These are phyloP conservation scores for Coniochaeta pulveracea DNA, from an alignment of 2,329 filamentous ascomycete species.

Conservation along the genomic window DNA sequence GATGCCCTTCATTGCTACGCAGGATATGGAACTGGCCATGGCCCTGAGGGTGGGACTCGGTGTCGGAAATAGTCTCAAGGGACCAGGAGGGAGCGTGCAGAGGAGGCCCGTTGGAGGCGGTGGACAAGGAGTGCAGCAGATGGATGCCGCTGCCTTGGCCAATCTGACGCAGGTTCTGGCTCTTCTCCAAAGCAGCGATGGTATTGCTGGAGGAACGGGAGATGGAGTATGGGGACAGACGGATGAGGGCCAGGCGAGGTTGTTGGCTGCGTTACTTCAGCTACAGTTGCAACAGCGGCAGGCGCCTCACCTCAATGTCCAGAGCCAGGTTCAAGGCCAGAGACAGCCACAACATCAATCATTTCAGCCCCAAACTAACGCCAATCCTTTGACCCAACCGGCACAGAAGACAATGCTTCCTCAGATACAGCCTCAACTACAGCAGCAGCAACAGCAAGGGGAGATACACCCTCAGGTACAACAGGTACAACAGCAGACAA, in stretches of 20 bases:
- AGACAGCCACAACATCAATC: neutral
- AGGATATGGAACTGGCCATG: neutral
- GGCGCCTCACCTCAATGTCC: no score
- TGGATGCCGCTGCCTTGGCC: neutral
- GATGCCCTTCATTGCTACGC: neutral
- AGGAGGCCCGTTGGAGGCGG: neutral
- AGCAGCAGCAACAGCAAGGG: constrained; percentile 1
- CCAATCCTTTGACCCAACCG: no score
- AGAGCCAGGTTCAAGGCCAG: no score
- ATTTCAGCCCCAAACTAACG: no score
- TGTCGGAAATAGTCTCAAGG: neutral
- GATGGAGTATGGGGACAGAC: neutral
- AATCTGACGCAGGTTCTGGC: neutral
- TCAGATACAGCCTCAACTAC: no score
- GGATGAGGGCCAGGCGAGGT: neutral
- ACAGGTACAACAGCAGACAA: neutral
- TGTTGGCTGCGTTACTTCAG: constrained; percentile 3
- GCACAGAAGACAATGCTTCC: no score
- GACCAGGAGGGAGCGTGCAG: neutral
- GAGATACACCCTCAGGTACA: neutral
- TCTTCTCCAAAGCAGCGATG: neutral
- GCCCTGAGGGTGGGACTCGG: neutral
- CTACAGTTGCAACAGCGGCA: neutral
- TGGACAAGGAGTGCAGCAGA: neutral
- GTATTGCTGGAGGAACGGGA: neutral